These are phyloP conservation scores for Trichoderma asperelloides DNA, from an alignment of 495 filamentous ascomycete genomes.

Conservation along the genomic window DNA sequence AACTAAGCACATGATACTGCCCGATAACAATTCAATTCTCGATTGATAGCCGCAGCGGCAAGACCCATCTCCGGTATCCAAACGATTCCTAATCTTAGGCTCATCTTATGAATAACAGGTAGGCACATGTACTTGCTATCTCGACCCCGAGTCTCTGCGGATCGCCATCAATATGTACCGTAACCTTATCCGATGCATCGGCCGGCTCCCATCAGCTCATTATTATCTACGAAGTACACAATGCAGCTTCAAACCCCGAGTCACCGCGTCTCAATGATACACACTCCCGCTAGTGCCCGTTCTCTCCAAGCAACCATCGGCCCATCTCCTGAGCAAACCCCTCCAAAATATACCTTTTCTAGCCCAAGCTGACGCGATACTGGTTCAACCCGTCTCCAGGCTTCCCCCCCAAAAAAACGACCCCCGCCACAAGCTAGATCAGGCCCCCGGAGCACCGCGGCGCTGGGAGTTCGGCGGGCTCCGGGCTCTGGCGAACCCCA, in stretches of 20 bases:
- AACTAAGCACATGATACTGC: too few species aligned
- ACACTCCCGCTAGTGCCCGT: not conserved
- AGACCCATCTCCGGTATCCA: not conserved
- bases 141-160: too few species aligned
- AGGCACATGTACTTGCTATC: too few species aligned
- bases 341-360: not conserved
- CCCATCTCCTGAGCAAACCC: not conserved
- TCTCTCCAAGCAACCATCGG: not conserved
- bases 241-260: too few species aligned
- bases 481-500: not conserved
- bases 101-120: not conserved
- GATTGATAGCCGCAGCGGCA: not conserved
- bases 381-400: not conserved
- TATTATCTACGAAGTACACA: too few species aligned
- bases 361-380: too few species aligned
- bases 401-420: not conserved
- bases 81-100: not conserved
- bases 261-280: too few species aligned
- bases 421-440: not conserved
- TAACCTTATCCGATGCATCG: too few species aligned
- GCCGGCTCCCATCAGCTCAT: too few species aligned
- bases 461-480: conserved; percentile 5
- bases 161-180: too few species aligned
- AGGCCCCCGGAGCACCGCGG: not conserved
- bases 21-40: too few species aligned